A percentile compares a stretch with the other conserved stretches of the same genome.
Evolutionary conservation across 768 basidiomycete species (phyloP).

Genomic region (Mycena kentingensis): DNA sequence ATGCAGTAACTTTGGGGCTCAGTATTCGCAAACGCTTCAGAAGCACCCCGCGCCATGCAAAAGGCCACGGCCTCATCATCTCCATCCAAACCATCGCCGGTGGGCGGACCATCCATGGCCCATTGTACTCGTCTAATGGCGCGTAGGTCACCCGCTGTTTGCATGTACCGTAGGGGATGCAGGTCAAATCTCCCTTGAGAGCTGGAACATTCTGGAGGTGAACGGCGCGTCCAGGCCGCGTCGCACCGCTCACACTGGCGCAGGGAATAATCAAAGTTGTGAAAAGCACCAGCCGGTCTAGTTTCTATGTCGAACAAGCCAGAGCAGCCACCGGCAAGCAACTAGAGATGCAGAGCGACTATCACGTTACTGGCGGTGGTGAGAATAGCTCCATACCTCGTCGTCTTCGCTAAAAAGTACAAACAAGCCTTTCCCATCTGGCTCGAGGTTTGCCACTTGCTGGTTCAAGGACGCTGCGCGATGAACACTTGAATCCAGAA

Average conservation of each 20-base stretch:
- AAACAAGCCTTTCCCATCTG: slow-evolving; percentile 90
- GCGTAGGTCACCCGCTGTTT: slow-evolving; percentile 80
- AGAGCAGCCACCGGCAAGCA: slow-evolving; percentile 84
- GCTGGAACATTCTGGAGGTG: slow-evolving; percentile 49
- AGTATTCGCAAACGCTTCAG: slow-evolving; percentile 86
- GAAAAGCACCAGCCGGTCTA: slow-evolving; percentile 79
- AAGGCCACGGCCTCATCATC: slow-evolving; percentile 80
- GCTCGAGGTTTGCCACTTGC: slow-evolving; percentile 58
- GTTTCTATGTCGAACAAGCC: slow-evolving; percentile 84
- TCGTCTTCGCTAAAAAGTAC: neutral
- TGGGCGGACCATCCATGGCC: slow-evolving; percentile 76
- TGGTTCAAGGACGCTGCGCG: slow-evolving; percentile 4
- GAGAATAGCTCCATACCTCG: slow-evolving; percentile 29
- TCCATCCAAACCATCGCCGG: slow-evolving; percentile 80
- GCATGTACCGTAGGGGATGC: slow-evolving; percentile 84
- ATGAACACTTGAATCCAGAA: slow-evolving; percentile 46
- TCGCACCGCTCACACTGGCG: slow-evolving; percentile 23
- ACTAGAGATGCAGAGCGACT: slow-evolving; percentile 67
- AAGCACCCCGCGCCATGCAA: slow-evolving; percentile 64
- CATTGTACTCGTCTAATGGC: no score
- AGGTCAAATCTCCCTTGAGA: slow-evolving; percentile 67
- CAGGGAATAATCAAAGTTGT: slow-evolving; percentile 83
- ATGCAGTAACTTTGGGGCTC: slow-evolving; percentile 80
- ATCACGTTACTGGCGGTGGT: slow-evolving; percentile 78
- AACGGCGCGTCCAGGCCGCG: neutral